Base-by-base conservation (phyloP, 495 filamentous ascomycete species). In the Elasticomyces elasticus region DNA sequence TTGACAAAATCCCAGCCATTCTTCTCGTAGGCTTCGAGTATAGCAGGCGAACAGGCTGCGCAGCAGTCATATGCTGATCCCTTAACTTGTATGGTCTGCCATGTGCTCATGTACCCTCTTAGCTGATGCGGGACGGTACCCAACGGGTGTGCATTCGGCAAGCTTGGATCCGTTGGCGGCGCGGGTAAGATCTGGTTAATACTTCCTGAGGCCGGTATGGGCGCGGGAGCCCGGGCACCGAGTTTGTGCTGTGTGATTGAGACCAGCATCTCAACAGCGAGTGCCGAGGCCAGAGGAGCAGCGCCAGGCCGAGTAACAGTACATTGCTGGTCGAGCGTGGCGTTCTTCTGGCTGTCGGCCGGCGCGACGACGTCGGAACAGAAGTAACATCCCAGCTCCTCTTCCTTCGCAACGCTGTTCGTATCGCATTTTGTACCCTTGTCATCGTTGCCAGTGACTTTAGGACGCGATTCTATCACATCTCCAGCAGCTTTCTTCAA, bases 341-440 rank as follows among this genome's bases (percentile, higher is more conserved):
- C 58, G 42, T 33, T 41, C 37, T 57, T 56, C 13, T 53, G 52
- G 54, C 58, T 61, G 71, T 98, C 89, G 59, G 83, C 85, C 25
- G 92, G 92, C 40, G 89, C 87, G 27, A 98, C 92, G 40, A 98
- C 91, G 66, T 98, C 92, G 64, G 94, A 96, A 72, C 92, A 98
- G 67, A 96, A 98, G 65, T 98, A 98, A 63, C 92, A 98, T 11
- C 92, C 92, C 24, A 96, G 75, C 54, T 88, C 84, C 23, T 79
- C 73, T 19, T 76, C 74, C 12, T 60, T 46, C 19, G 58, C 24
- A 15, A 15, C 46, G 13, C 10, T n/a, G 5, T 43, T 20, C 1
- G 26, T 40, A 17, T 17, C 12, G 12, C 6, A 22, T 23, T 7
- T 5, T 2, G 12, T 20, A 17, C 22, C 17, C 27, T 5, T 9